Conservation (phyloP, 2,329 filamentous ascomycete species). For the Aureobasidium sp. region DNA sequence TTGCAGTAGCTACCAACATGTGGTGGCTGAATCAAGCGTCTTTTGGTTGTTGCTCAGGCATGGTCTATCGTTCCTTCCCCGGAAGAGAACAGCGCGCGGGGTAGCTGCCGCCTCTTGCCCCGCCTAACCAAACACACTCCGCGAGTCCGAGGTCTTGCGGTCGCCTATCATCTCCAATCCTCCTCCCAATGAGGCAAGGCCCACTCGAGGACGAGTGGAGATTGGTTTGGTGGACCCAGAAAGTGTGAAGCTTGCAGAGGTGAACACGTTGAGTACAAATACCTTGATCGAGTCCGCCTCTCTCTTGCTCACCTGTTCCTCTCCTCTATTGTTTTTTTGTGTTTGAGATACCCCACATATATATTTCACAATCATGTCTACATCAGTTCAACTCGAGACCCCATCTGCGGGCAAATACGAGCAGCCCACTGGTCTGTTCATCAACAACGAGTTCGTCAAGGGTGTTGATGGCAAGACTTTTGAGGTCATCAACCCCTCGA, state of each 20-base stretch:
- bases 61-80: background rate
- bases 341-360: constrained; percentile 16
- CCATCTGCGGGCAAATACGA: constrained; percentile 53
- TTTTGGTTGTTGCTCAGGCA: background rate
- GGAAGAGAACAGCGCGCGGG: constrained; percentile 8
- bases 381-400: constrained; percentile 54
- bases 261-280: constrained; percentile 9
- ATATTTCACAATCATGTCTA: constrained; percentile 33
- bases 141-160: constrained; percentile 5
- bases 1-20: background rate
- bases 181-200: background rate
- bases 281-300: background rate
- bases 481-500: constrained; percentile 82
- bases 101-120: constrained; percentile 1
- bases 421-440: constrained; percentile 55
- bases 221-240: background rate
- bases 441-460: constrained; percentile 86
- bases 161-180: constrained; percentile 3
- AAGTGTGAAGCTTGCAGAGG: constrained; percentile 1
- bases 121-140: constrained; percentile 7
- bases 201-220: constrained; percentile 9
- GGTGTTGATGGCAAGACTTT: constrained; percentile 81
- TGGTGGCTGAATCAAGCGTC: background rate
- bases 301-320: background rate
- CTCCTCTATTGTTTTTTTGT: constrained; percentile 7